These are phyloP conservation scores for Irineochytrium annulatum DNA, from an alignment of 192 early-diverging fungal genomes.

Conservation along the genomic window DNA sequence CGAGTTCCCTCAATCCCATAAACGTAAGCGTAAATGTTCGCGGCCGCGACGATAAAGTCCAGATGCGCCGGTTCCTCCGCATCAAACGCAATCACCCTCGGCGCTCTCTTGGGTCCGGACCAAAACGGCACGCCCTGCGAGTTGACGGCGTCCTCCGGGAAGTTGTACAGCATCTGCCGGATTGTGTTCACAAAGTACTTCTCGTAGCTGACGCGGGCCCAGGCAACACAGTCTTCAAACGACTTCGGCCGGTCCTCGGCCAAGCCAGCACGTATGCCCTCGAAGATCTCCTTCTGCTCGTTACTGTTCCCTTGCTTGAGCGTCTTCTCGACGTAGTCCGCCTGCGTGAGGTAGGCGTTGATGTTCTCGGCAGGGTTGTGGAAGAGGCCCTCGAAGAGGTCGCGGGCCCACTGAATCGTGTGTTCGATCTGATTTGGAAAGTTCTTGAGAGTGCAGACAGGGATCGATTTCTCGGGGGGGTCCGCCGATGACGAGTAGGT, in stretches of 20 bases:
- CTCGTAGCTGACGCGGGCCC: constrained; percentile 92
- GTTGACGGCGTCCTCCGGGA: constrained; percentile 81
- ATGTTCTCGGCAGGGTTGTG: constrained; percentile 87
- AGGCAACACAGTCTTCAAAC: constrained; percentile 88
- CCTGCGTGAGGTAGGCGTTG: constrained; percentile 84
- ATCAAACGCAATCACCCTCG: constrained; percentile 79
- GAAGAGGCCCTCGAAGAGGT: constrained; percentile 94
- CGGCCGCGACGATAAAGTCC: constrained; percentile 85
- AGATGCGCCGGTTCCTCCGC: constrained; percentile 70
- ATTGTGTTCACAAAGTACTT: constrained; percentile 89
- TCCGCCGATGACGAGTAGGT: constrained; percentile 98
- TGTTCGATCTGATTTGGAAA: constrained; percentile 96
- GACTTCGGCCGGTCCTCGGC: constrained; percentile 75
- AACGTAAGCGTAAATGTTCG: constrained; percentile 94
- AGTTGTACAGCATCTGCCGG: constrained; percentile 93
- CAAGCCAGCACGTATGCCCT: constrained; percentile 64
- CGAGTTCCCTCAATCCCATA: constrained; percentile 82
- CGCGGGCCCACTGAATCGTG: constrained; percentile 87
- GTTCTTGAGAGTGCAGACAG: constrained; percentile 97
- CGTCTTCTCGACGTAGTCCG: constrained; percentile 73
- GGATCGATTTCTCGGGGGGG: constrained; percentile 95
- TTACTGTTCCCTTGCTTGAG: constrained; percentile 70
- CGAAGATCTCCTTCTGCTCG: constrained; percentile 68
- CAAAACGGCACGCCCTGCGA: constrained; percentile 80
- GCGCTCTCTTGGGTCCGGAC: constrained; percentile 95